Percentiles rank a stretch among this genome's conserved stretches.
Evolutionary conservation across 331 rosid genomes (phyloP).

Genomic region (Ulmus americana): DNA sequence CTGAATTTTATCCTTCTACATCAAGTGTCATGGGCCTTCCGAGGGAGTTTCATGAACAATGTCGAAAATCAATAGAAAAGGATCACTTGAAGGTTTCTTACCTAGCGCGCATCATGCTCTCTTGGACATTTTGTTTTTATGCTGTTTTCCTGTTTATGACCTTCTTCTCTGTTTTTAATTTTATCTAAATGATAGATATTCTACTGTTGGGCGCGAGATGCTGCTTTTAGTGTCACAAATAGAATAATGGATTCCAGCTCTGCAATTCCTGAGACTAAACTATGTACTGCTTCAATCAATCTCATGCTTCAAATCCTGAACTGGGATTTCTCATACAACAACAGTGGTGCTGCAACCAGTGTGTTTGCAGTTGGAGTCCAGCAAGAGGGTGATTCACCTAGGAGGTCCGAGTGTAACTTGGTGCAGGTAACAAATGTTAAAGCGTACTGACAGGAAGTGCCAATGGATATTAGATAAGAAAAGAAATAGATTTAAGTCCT

Average conservation of each 20-base stretch:
- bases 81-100: constrained; percentile 68
- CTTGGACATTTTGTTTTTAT: constrained; percentile 9
- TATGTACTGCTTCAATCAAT: constrained; percentile 67
- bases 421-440: constrained; percentile 63
- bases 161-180: constrained; percentile 3
- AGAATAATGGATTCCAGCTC: constrained; percentile 61
- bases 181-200: constrained; percentile 42
- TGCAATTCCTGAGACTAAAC: constrained; percentile 75
- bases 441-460: background rate
- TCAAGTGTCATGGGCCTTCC: constrained; percentile 96
- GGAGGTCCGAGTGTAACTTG: constrained; percentile 64
- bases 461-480: background rate
- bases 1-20: constrained; percentile 93
- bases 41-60: constrained; percentile 91
- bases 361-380: constrained; percentile 52
- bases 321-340: constrained; percentile 67
- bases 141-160: constrained; percentile 14
- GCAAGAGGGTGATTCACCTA: constrained; percentile 61
- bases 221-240: constrained; percentile 74
- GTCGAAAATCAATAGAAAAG: constrained; percentile 71
- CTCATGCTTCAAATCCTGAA: constrained; percentile 94
- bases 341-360: constrained; percentile 36
- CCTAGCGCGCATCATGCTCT: constrained; percentile 15
- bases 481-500: constrained; percentile 1
- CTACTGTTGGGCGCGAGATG: constrained; percentile 82